Evolutionary conservation across 345 rosid genomes (phyloP).

Genomic region (Salix udensis): DNA sequence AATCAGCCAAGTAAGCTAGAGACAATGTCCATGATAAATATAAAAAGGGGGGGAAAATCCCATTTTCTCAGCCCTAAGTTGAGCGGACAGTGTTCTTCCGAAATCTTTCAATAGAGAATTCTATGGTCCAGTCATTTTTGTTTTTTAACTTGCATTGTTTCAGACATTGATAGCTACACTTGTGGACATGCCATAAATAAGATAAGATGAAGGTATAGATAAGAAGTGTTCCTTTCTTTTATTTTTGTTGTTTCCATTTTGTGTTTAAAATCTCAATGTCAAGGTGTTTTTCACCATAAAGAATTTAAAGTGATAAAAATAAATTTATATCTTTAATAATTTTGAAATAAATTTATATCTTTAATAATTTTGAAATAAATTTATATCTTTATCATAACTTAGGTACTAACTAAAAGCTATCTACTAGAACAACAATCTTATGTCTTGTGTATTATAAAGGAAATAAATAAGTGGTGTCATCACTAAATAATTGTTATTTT

Average conservation of each 20-base stretch:
- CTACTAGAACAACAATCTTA: no score
- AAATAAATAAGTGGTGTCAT: no score
- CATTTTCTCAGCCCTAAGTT: no score
- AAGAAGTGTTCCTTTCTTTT: background rate
- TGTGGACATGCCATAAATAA: background rate
- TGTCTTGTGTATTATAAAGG: no score
- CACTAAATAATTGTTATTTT: no score
- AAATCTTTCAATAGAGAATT: background rate
- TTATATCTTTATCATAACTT: no score
- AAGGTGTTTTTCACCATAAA: background rate
- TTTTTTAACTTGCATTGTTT: background rate
- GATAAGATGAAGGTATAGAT: background rate
- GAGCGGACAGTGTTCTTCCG: no score
- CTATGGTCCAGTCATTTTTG: background rate
- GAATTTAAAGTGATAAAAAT: background rate
- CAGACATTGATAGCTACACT: background rate
- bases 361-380: no score
- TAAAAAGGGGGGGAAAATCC: background rate
- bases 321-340: no score
- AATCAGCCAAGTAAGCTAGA: background rate
- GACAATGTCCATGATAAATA: background rate
- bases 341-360: no score
- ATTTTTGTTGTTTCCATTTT: background rate
- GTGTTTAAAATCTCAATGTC: background rate
- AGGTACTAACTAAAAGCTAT: no score